phyloP scores from a whole-genome alignment of 768 basidiomycete genomes.

The Phaeotremella fagi region DNA sequence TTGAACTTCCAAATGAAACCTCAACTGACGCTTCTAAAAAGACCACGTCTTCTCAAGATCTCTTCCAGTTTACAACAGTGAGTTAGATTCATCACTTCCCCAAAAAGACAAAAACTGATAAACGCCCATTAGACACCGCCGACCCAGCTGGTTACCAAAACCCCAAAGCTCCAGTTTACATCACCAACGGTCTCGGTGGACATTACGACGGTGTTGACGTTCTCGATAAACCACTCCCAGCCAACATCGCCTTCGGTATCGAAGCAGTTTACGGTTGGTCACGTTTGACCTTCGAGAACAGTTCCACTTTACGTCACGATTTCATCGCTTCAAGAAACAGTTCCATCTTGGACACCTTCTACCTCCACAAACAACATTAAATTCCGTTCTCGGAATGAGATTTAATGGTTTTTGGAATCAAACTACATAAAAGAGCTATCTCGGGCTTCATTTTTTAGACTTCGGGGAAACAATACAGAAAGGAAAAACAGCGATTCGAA shows the following conservation, averaged over 20 bases:
- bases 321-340: constrained; percentile 8
- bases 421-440: background rate
- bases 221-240: constrained; percentile 2
- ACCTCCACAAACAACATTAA: constrained; percentile 10
- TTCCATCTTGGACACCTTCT: constrained; percentile 5
- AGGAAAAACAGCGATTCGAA: background rate
- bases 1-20: background rate
- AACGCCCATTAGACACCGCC: background rate
- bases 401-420: background rate
- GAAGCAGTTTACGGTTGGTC: constrained; percentile 11
- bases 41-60: constrained; percentile 4
- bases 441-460: too few relatives aligned
- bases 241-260: constrained; percentile 3
- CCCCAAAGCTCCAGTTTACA: constrained; percentile 8
- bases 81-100: background rate
- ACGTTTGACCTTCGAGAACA: constrained; percentile 6
- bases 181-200: constrained; percentile 11
- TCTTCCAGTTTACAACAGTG: constrained; percentile 7
- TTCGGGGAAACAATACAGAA: background rate
- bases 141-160: constrained; percentile 12
- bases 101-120: background rate
- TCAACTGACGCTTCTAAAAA: background rate
- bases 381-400: background rate
- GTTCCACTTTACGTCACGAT: constrained; percentile 12
- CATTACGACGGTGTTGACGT: constrained; percentile 16